Evolutionary conservation across 2,329 filamentous ascomycete species (phyloP).

Genomic region (Dactylellina cionopaga): DNA sequence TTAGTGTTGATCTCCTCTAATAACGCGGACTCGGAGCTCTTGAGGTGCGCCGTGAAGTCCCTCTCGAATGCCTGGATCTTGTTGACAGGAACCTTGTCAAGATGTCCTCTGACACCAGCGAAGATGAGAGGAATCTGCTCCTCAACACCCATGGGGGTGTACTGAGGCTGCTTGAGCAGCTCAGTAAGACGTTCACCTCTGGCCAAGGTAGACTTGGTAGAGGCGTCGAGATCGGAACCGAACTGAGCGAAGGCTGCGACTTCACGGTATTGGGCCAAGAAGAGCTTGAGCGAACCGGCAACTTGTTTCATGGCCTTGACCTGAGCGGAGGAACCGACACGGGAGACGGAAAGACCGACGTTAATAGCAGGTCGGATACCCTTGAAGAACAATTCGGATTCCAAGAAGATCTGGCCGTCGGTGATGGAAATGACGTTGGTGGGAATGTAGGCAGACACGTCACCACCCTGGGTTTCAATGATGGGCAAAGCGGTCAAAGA

Average conservation of each 20-base stretch:
- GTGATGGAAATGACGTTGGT: conserved; percentile 99
- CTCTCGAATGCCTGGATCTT: conserved; percentile 93
- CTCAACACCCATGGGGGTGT: conserved; percentile 97
- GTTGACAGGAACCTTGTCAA: conserved; percentile 86
- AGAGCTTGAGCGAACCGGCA: conserved; percentile 98
- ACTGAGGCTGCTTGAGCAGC: conserved; percentile 82
- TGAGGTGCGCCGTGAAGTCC: conserved; percentile 92
- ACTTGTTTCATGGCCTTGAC: conserved; percentile 99
- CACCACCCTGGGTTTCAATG: conserved; percentile 99
- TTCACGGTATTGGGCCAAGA: conserved; percentile 99
- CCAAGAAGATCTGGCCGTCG: conserved; percentile 99
- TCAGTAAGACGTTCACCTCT: conserved; percentile 93
- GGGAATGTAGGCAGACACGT: conserved; percentile 99
- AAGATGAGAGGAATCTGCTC: conserved; percentile 99
- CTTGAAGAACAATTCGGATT: conserved; percentile 99
- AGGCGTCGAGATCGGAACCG: conserved; percentile 98
- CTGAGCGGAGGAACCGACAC: conserved; percentile 99
- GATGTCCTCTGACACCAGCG: conserved; percentile 97
- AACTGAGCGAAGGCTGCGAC: conserved; percentile 99
- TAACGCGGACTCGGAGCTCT: conserved; percentile 86
- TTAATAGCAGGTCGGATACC: conserved; percentile 99
- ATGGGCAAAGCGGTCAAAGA: conserved; percentile 96
- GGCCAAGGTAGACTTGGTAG: conserved; percentile 97
- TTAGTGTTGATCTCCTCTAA: conserved; percentile 91
- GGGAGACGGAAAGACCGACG: conserved; percentile 99